These are phyloP conservation scores for Amesomyces nigricolor DNA, from an alignment of 2,329 filamentous ascomycete genomes.

Conservation along the genomic window DNA sequence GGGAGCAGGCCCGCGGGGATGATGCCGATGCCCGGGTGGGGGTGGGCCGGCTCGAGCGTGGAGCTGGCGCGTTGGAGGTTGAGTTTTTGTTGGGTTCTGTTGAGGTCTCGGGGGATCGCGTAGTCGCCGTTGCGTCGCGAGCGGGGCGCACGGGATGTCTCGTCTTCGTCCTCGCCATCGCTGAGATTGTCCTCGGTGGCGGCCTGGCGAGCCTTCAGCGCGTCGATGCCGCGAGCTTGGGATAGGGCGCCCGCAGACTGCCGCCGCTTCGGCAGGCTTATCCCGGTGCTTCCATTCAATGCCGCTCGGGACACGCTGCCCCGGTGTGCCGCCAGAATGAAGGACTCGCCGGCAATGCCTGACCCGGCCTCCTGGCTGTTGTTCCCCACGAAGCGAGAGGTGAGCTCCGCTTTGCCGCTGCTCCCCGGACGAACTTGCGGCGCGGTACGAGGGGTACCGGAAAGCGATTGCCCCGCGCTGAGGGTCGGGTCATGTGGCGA, in stretches of 20 bases:
- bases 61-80: conserved; percentile 70
- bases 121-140: conserved; percentile 34
- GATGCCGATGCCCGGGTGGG: conserved; percentile 29
- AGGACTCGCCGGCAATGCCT: conserved; percentile 40
- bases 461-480: conserved; percentile 27
- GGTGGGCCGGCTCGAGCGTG: conserved; percentile 59
- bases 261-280: conserved; percentile 35
- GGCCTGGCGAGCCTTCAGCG: conserved; percentile 6
- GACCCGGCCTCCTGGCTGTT: conserved; percentile 39
- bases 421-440: conserved; percentile 32
- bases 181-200: conserved; percentile 36
- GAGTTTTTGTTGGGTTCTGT: conserved; percentile 68
- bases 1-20: conserved; percentile 24
- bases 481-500: conserved; percentile 31
- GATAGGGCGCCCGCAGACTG: conserved; percentile 39
- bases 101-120: conserved; percentile 48
- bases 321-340: conserved; percentile 13
- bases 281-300: conserved; percentile 25
- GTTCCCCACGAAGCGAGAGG: conserved; percentile 53
- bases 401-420: conserved; percentile 45
- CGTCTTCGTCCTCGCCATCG: conserved; percentile 29
- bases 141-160: conserved; percentile 9
- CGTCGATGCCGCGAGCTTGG: conserved; percentile 23
- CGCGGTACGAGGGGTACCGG: conserved; percentile 14
- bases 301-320: conserved; percentile 20